Evolutionary conservation across 192 early-diverging fungal genomes (phyloP).

Genomic region (Ambispora gerdemannii): DNA sequence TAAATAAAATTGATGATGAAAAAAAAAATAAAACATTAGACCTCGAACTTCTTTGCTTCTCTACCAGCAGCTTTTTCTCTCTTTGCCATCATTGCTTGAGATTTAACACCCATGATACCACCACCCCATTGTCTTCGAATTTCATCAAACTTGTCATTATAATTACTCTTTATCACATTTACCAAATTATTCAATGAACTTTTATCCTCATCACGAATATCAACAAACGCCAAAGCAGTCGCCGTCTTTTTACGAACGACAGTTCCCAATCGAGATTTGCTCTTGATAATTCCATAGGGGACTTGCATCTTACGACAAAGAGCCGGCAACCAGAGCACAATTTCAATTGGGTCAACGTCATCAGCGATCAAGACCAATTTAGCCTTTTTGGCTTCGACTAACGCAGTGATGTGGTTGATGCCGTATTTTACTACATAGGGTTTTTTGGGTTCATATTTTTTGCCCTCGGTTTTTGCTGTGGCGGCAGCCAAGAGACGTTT

Average conservation of each 20-base stretch:
- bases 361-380: conserved; percentile 98
- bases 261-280: conserved; percentile 97
- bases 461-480: conserved; percentile 83
- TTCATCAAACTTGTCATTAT: conserved; percentile 92
- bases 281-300: conserved; percentile 99
- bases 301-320: conserved; percentile 99
- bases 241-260: conserved; percentile 99
- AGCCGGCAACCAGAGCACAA: conserved; percentile 98
- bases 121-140: conserved; percentile 95
- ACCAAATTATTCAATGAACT: conserved; percentile 79
- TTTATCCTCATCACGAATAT: conserved; percentile 96
- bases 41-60: conserved; percentile 14
- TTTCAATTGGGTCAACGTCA: conserved; percentile 99
- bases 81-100: conserved; percentile 78
- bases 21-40: too few relatives aligned
- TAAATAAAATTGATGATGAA: too few relatives aligned
- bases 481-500: conserved; percentile 85
- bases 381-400: conserved; percentile 99
- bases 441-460: conserved; percentile 89
- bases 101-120: conserved; percentile 95
- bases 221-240: conserved; percentile 93
- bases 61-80: conserved; percentile 34
- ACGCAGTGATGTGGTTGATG: conserved; percentile 98
- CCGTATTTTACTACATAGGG: conserved; percentile 97
- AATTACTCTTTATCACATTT: conserved; percentile 92